These are phyloP conservation scores for Yamadazyma atlantica DNA, from an alignment of 1,139 yeast species.

Conservation along the genomic window DNA sequence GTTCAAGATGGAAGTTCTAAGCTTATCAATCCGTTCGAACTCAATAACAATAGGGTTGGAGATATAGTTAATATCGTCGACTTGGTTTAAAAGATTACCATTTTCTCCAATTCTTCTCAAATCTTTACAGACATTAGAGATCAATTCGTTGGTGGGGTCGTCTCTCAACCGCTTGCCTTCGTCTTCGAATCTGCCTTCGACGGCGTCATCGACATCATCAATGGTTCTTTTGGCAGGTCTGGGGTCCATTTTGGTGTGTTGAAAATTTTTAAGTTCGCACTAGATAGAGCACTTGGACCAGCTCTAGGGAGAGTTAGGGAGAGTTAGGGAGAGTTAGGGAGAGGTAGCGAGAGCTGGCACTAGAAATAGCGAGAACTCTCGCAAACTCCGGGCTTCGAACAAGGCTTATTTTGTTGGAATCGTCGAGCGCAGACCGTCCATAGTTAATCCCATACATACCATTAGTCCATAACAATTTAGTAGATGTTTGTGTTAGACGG, in stretches of 20 bases:
- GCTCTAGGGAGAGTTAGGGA: too few species aligned
- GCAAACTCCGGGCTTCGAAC: too few species aligned
- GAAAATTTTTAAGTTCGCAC: conserved; percentile 3
- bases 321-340: too few species aligned
- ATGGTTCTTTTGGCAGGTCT: conserved; percentile 3
- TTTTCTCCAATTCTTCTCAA: conserved; percentile 68
- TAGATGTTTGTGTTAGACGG: conserved; percentile 27
- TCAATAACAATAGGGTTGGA: conserved; percentile 68
- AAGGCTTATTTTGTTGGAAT: too few species aligned
- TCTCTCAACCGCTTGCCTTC: conserved; percentile 35
- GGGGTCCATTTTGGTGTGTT: too few species aligned
- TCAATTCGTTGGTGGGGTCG: conserved; percentile 44
- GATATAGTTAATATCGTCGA: conserved; percentile 66
- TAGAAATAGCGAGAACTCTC: too few species aligned
- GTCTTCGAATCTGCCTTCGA: conserved; percentile 11
- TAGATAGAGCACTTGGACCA: too few species aligned
- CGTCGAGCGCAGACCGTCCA: too few species aligned
- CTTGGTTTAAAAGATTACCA: conserved; percentile 48
- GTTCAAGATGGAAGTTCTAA: conserved; percentile 58
- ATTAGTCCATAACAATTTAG: too few species aligned
- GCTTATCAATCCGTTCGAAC: conserved; percentile 63
- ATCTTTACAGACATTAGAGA: conserved; percentile 50
- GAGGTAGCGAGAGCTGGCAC: background rate
- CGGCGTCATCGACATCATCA: conserved; percentile 4
- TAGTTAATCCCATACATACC: background rate